A percentile compares a stretch with the other conserved stretches of the same genome.
Conservation (phyloP, 768 basidiomycete genomes). For the Ramaria sp. region DNA sequence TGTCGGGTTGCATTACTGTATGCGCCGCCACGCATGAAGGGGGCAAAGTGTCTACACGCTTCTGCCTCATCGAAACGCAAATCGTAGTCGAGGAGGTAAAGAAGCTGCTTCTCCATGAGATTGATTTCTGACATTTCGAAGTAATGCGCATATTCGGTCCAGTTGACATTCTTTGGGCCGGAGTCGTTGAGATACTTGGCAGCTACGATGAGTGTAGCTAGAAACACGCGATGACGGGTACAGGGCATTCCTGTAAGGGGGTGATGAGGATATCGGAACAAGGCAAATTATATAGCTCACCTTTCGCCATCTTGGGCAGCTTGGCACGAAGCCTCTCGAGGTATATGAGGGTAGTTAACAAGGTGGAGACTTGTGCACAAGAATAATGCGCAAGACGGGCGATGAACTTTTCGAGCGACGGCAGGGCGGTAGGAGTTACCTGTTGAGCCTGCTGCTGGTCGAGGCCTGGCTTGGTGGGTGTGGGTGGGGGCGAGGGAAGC, state of each 20-base stretch:
- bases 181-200: constrained; percentile 97
- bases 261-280: constrained; percentile 3
- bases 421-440: constrained; percentile 26
- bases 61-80: constrained; percentile 83
- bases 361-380: constrained; percentile 83
- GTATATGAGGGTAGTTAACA: constrained; percentile 86
- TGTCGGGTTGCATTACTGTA: constrained; percentile 33
- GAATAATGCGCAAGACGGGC: constrained; percentile 65
- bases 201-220: constrained; percentile 90
- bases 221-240: constrained; percentile 90
- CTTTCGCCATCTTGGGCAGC: constrained; percentile 77
- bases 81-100: constrained; percentile 87
- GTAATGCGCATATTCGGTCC: constrained; percentile 67
- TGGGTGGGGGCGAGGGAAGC: constrained; percentile 59
- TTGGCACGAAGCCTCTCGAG: constrained; percentile 77
- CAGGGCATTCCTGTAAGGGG: constrained; percentile 56
- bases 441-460: constrained; percentile 18
- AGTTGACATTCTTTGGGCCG: constrained; percentile 92
- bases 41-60: constrained; percentile 40
- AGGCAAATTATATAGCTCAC: constrained; percentile 32
- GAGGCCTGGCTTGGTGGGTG: constrained; percentile 40
- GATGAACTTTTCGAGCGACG: constrained; percentile 80
- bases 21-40: constrained; percentile 39
- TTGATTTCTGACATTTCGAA: constrained; percentile 80
- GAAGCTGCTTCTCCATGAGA: constrained; percentile 94